Conservation (phyloP, 2,329 filamentous ascomycete species). For the Hortaea sp. region DNA sequence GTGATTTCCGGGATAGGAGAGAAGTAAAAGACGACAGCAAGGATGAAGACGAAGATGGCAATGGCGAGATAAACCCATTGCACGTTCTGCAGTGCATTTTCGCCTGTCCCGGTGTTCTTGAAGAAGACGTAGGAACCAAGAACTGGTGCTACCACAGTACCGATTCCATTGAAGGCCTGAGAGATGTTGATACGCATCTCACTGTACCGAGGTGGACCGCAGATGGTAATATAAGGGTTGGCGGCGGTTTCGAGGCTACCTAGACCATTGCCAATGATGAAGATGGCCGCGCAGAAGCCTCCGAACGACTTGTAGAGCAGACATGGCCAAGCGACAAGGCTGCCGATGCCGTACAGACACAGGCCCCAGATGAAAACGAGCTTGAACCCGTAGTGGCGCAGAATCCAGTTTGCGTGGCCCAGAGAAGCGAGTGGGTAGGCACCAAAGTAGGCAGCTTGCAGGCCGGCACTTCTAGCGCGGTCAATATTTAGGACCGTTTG, state of each 20-base stretch:
- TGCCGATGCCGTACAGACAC: constrained; percentile 45
- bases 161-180: constrained; percentile 49
- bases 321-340: constrained; percentile 50
- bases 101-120: constrained; percentile 40
- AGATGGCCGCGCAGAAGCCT: constrained; percentile 51
- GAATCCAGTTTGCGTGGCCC: constrained; percentile 38
- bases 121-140: constrained; percentile 54
- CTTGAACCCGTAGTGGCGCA: constrained; percentile 41
- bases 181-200: constrained; percentile 51
- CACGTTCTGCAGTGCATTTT: constrained; percentile 45
- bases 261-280: constrained; percentile 43
- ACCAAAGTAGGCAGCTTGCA: constrained; percentile 42
- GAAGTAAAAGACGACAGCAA: constrained; percentile 50
- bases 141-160: constrained; percentile 49
- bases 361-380: constrained; percentile 43
- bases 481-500: constrained; percentile 36
- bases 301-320: constrained; percentile 46
- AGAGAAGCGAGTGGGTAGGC: constrained; percentile 41
- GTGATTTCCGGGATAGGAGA: constrained; percentile 47
- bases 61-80: constrained; percentile 58
- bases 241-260: constrained; percentile 50
- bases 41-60: constrained; percentile 47
- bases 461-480: constrained; percentile 33
- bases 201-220: constrained; percentile 49
- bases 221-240: constrained; percentile 45